phyloP scores from a whole-genome alignment of 2,329 filamentous ascomycete species.

The Dryadomyces quercus-mongolicae region DNA sequence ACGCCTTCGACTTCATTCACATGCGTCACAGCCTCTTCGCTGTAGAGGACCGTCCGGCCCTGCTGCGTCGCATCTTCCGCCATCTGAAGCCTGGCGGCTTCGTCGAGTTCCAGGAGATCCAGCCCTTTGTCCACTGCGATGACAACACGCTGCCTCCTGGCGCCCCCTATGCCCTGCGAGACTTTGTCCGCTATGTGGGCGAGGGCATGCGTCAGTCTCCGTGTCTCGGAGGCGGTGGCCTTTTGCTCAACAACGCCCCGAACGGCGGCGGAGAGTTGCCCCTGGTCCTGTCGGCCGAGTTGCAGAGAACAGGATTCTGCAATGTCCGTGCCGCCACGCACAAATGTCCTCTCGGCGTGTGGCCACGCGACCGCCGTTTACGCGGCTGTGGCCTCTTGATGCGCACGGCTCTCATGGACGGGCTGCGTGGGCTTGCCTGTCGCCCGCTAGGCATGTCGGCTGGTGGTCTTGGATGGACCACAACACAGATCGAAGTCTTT shows the following conservation, averaged over 20 bases:
- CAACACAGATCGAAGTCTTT: constrained; percentile 23
- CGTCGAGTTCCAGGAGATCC: constrained; percentile 36
- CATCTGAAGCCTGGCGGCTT: constrained; percentile 40
- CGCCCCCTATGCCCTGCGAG: constrained; percentile 32
- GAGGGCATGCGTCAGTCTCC: constrained; percentile 17
- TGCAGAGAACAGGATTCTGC: constrained; percentile 29
- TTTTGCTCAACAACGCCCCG: neutral
- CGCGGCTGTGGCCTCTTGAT: constrained; percentile 33
- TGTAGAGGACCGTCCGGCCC: constrained; percentile 25
- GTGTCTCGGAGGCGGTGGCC: constrained; percentile 6
- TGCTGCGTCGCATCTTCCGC: constrained; percentile 30
- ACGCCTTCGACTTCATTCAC: constrained; percentile 36
- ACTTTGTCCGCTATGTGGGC: constrained; percentile 29
- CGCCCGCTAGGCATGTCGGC: constrained; percentile 16
- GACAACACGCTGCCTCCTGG: constrained; percentile 27
- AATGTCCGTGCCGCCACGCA: constrained; percentile 20
- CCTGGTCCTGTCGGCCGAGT: constrained; percentile 19
- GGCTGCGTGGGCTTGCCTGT: constrained; percentile 17
- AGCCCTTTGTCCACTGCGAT: constrained; percentile 28
- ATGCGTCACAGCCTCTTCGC: constrained; percentile 34
- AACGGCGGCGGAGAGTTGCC: neutral
- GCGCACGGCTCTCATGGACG: constrained; percentile 26
- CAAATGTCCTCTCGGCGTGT: constrained; percentile 36
- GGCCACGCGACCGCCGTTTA: constrained; percentile 30
- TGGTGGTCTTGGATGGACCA: constrained; percentile 21